Base-by-base conservation (phyloP, 208 protist species). In the Leishmania aethiopica region DNA sequence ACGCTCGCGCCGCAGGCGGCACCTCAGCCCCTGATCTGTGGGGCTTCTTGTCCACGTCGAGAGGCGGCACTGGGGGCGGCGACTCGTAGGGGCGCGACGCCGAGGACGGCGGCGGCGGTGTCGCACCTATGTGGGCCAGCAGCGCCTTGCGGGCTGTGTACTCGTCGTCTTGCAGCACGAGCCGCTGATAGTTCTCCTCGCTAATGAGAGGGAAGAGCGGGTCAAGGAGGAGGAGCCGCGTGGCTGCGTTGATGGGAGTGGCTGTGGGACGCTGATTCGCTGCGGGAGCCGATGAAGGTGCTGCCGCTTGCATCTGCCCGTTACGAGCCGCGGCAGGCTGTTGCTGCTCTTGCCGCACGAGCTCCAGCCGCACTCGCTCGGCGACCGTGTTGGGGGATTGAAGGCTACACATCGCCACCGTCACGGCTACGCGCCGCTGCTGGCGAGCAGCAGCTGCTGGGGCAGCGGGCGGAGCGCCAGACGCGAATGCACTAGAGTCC, bases 151-250 rank as follows among this genome's bases (percentile, higher is more conserved):
- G 88, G 10, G 51, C 47, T 35, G 83, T 88, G 82, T 94, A 92
- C 84, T 96, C 93, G 70, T 89, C 83, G 80, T 96, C 89, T 37
- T 69, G 47, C 53, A 96, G 70, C n/a, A 91, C 74, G 53, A 96
- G 83, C 2, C 93, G 90, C 75, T 90, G 85, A 81, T 88, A 92
- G 87, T 96, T 95, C 77, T 96, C 93, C 71, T 95, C 93, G 82
- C 91, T 89, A 35, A 88, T 55, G 69, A 96, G 85, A 19, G 86
- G 62, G 72, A 94, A 95, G 59, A 94, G 59, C 0, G 93, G 91
- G 51, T 94, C 89, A 35, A 78, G 66, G 35, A 92, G 78, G 40
- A 95, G 89, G 51, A 69, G 78, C 13, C 80, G 79, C 37, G 53
- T 84, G 8, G 77, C 83, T 8, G 73, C 84, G n/a, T 79, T 67